phyloP scores from a whole-genome alignment of 2,329 filamentous ascomycete species.

The Ophiocordyceps camponoti-saundersi region DNA sequence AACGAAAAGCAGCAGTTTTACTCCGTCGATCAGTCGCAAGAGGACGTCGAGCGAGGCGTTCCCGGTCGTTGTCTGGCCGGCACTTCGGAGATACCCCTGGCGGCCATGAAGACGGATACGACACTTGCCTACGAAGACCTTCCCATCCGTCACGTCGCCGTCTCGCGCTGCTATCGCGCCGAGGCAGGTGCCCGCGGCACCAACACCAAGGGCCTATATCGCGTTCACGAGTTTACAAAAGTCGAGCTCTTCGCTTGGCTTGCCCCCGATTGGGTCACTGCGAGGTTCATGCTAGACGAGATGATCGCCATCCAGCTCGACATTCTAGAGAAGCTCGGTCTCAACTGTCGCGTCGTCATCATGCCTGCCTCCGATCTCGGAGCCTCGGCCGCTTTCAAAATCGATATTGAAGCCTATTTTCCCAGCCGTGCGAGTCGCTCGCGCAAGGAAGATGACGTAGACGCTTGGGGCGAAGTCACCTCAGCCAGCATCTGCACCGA shows the following conservation, averaged over 20 bases:
- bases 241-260: constrained; percentile 97
- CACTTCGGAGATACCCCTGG: constrained; percentile 89
- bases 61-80: constrained; percentile 65
- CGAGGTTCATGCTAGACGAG: constrained; percentile 56
- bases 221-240: constrained; percentile 97
- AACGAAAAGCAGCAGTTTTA: constrained; percentile 90
- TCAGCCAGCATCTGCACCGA: constrained; percentile 85
- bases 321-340: constrained; percentile 58
- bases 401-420: constrained; percentile 90
- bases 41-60: constrained; percentile 42
- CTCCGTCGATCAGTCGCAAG: constrained; percentile 47
- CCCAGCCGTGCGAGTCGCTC: constrained; percentile 48
- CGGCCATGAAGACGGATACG: constrained; percentile 69
- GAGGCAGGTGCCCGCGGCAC: constrained; percentile 83
- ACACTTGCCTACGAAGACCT: constrained; percentile 48
- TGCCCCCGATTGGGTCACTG: constrained; percentile 29
- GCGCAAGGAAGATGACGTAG: constrained; percentile 2
- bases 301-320: constrained; percentile 77
- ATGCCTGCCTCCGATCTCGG: constrained; percentile 86
- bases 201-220: constrained; percentile 86
- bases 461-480: constrained; percentile 86
- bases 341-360: constrained; percentile 78
- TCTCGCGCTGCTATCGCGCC: constrained; percentile 86
- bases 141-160: constrained; percentile 65
- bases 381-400: constrained; percentile 71